Base-by-base conservation (phyloP, 1,284 basidiomycete species). In the Moesziomyces globuligerus region DNA sequence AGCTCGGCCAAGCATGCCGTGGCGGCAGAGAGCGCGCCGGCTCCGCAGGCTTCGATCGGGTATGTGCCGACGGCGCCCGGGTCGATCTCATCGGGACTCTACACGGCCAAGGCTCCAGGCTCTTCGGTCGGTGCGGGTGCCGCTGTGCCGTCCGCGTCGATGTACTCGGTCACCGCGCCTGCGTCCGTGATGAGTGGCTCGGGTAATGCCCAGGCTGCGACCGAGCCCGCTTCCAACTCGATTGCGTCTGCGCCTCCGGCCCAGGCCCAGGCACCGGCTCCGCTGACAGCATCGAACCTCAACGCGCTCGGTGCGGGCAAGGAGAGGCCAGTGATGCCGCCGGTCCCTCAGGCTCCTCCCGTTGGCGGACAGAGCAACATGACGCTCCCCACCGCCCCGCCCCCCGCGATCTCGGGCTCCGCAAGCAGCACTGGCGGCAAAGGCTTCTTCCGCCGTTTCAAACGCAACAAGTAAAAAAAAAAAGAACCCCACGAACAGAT, bases 391-490 rank as follows among this genome's bases (percentile, higher is more conserved):
- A 65, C 68, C 3, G 68, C 68, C 20, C 68, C 68, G 4, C 68
- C 68, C 13, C 68, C 68, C 7, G 68, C 68, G 7, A 57, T 57
- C 48, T 49, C 54, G n/a, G 62, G 62, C 28, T 59, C 58, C 25
- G 43, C 41, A 15, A 53, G 51, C 37, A 53, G 50, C 42, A 29
- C 38, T 7, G 58, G 47, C 4, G 48, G 61, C 21, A 70, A 70
- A 36, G 61, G 68, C 25, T 61, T 71, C 54, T 71, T 71, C 47
- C 29, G 57, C 38, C 29, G 67, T 15, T 70, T 70, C 48, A 71
- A 61, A 53, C 56, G 49, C 21, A 71, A 71, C 46, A 71, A 71
- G 68, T 65, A 43, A 53, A 9, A 29, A n/a, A n/a, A n/a, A n/a
- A n/a, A n/a, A n/a, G n/a, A n/a, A n/a, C n/a, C n/a, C n/a, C n/a